Evolutionary conservation across 1,284 basidiomycete species (phyloP), one percentile per base, ranked within the genome.

Genomic region (Leccinum griseonigrum): DNA sequence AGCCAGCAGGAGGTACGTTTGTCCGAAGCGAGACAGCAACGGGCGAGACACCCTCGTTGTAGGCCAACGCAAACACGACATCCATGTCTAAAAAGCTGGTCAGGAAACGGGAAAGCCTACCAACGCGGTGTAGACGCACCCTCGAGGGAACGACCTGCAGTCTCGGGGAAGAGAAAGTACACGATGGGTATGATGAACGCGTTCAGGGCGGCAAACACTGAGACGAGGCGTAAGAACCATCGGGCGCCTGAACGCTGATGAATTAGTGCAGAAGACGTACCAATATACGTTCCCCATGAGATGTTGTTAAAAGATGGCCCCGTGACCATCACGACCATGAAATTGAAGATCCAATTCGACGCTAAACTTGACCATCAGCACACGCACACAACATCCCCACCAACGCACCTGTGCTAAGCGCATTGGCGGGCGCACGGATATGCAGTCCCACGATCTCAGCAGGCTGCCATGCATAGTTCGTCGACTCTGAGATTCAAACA

Each of bases 111-210:
- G 50, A n/a, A 18, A 32, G 10, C 40, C 18, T 7, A 11, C 18
- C 2, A 28, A 38, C 4, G 2, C n/a, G n/a, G 57, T 22, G 8
- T 22, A 16, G 51, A 59, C 69, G 5, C 63, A 82, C 83, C 85
- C 76, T 87, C 85, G 16, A 87, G 71, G 0, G 84, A 85, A 36
- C 84, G 80, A 18, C 84, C 83, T n/a, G 83, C 81, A 3, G 85
- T 88, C 74, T 88, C 86, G n/a, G 85, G 86, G 76, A 87, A 87
- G 77, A 84, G 87, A 62, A 85, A 71, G 68, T 86, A 89, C 3
- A 87, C 82, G 11, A 82, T 66, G 11, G 85, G 86, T 50, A 87
- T 75, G 63, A 88, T 83, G 61, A 85, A 76, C 1, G 84, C 84
- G 64, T 88, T 88, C 56, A 87, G 68, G 0, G 77, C 76, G 0